A percentile compares a stretch with the other conserved stretches of the same genome.
phyloP scores from a whole-genome alignment of 805 yeast species.

The Cyberlindnera galapagoensis region DNA sequence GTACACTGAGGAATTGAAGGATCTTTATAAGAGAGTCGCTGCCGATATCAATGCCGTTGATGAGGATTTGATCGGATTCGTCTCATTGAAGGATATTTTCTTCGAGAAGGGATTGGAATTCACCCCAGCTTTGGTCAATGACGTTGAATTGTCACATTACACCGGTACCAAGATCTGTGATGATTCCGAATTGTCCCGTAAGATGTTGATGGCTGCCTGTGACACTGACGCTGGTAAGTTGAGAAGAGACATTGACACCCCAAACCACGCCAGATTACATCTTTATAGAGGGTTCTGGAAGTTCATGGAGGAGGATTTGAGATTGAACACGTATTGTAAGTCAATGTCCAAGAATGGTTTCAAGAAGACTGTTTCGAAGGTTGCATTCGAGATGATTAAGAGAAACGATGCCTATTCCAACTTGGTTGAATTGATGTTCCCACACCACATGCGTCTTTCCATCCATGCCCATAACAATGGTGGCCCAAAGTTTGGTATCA shows the following conservation, averaged over 20 bases:
- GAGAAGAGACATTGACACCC: slow-evolving; percentile 51
- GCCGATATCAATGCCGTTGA: slow-evolving; percentile 21
- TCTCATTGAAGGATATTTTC: slow-evolving; percentile 35
- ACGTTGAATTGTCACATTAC: slow-evolving; percentile 27
- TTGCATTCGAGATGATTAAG: slow-evolving; percentile 60
- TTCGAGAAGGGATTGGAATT: slow-evolving; percentile 27
- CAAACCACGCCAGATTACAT: slow-evolving; percentile 46
- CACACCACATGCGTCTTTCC: slow-evolving; percentile 52
- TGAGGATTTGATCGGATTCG: slow-evolving; percentile 31
- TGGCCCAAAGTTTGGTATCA: slow-evolving; percentile 57
- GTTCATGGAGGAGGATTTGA: slow-evolving; percentile 54
- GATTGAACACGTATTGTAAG: slow-evolving; percentile 33
- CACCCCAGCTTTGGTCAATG: slow-evolving; percentile 25
- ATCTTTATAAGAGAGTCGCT: slow-evolving; percentile 31
- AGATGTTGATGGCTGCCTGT: slow-evolving; percentile 37
- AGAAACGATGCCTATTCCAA: slow-evolving; percentile 62
- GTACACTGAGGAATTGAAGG: slow-evolving; percentile 39
- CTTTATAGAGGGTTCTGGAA: slow-evolving; percentile 52
- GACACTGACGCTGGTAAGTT: slow-evolving; percentile 56
- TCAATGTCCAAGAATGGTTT: slow-evolving; percentile 34
- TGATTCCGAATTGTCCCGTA: slow-evolving; percentile 33
- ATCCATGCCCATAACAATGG: slow-evolving; percentile 55
- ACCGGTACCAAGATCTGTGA: slow-evolving; percentile 33
- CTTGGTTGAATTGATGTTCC: slow-evolving; percentile 51
- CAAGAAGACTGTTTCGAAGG: slow-evolving; percentile 44